Evolutionary conservation across 495 filamentous ascomycete genomes (phyloP).

Genomic region (Bathelium albidoporum): DNA sequence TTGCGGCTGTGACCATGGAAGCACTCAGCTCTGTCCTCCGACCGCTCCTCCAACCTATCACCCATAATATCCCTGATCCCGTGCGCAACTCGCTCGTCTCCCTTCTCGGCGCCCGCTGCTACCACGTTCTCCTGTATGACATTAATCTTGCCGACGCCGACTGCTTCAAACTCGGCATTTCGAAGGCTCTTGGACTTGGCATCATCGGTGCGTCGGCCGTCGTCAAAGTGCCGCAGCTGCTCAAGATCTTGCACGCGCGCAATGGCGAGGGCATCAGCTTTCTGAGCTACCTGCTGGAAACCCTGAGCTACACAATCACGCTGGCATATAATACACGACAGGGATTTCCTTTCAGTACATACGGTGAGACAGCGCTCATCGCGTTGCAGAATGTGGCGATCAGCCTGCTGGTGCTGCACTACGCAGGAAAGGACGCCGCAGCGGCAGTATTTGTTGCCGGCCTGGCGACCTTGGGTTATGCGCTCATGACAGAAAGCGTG

Average conservation of each 20-base stretch:
- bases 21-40: constrained; percentile 44
- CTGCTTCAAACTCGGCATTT: constrained; percentile 79
- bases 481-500: constrained; percentile 55
- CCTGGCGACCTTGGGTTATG: constrained; percentile 53
- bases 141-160: constrained; percentile 58
- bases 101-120: constrained; percentile 74
- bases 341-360: constrained; percentile 90
- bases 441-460: constrained; percentile 68
- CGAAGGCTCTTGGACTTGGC: constrained; percentile 82
- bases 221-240: constrained; percentile 91
- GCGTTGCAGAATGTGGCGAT: constrained; percentile 86
- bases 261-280: constrained; percentile 78
- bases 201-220: constrained; percentile 81
- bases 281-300: constrained; percentile 85
- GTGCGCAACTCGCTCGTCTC: constrained; percentile 64
- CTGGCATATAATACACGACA: constrained; percentile 84
- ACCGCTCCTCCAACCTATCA: constrained; percentile 60
- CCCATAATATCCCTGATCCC: constrained; percentile 66
- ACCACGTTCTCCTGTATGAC: constrained; percentile 69
- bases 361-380: constrained; percentile 86
- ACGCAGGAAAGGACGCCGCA: constrained; percentile 47
- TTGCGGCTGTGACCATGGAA: constrained; percentile 26
- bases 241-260: constrained; percentile 72
- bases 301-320: constrained; percentile 68
- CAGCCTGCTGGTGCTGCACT: constrained; percentile 70